A percentile compares a stretch with the other conserved stretches of the same genome.
Evolutionary conservation across 2,329 filamentous ascomycete genomes (phyloP).

Genomic region (Colletotrichum sp.): DNA sequence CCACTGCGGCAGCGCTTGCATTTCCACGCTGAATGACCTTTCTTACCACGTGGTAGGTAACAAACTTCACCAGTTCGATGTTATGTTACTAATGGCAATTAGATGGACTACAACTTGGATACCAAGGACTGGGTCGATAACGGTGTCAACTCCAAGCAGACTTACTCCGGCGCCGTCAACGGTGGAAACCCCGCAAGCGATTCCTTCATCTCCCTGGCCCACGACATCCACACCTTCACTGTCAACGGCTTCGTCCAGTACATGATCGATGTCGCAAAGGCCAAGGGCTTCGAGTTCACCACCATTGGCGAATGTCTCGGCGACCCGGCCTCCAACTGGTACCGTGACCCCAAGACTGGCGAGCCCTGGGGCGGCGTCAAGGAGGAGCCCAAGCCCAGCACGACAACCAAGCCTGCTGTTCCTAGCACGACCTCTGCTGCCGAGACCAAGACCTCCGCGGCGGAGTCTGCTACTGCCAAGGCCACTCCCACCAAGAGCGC

Average conservation of each 20-base stretch:
- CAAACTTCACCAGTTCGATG: not conserved
- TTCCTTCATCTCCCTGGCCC: constrained; percentile 36
- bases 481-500: not conserved
- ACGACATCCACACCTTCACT: constrained; percentile 52
- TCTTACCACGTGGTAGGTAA: constrained; percentile 37
- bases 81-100: not conserved
- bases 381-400: constrained; percentile 12
- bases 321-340: constrained; percentile 51
- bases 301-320: constrained; percentile 52
- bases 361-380: not conserved
- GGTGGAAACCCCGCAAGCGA: constrained; percentile 15
- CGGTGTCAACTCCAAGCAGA: constrained; percentile 28
- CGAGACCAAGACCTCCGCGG: not conserved
- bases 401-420: not conserved
- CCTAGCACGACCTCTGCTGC: not conserved
- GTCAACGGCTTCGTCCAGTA: constrained; percentile 46
- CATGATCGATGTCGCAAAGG: constrained; percentile 45
- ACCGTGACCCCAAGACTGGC: constrained; percentile 38
- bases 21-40: constrained; percentile 28
- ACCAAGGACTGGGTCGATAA: constrained; percentile 34
- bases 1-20: constrained; percentile 26
- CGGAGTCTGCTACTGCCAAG: not conserved
- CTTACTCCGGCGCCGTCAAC: constrained; percentile 32
- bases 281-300: constrained; percentile 45
- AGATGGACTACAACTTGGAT: constrained; percentile 34